Evolutionary conservation across 1,284 basidiomycete species (phyloP).

Genomic region (Puccinia hordei): DNA sequence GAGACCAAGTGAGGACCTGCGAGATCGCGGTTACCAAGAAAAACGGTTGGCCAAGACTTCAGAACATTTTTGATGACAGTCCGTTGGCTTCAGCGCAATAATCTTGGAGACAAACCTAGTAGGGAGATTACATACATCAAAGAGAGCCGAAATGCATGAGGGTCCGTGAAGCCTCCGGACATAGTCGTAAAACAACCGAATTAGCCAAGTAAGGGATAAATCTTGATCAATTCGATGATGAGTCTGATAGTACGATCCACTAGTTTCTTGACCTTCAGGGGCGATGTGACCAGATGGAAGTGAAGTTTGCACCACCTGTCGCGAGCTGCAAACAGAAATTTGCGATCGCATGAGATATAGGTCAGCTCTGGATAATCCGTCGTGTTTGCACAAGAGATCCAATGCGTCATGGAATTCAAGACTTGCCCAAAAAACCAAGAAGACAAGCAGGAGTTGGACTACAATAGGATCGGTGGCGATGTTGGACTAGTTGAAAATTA

Average conservation of each 20-base stretch:
- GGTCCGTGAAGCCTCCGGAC: neutral
- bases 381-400: neutral
- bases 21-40: constrained; percentile 28
- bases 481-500: neutral
- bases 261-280: neutral
- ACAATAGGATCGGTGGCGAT: neutral
- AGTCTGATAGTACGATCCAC: neutral
- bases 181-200: neutral
- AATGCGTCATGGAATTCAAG: neutral
- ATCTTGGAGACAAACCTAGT: constrained; percentile 3
- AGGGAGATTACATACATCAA: constrained; percentile 14
- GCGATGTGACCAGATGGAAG: neutral
- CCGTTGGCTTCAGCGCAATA: neutral
- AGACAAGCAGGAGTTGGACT: neutral
- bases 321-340: neutral
- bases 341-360: neutral
- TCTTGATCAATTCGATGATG: neutral
- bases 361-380: neutral
- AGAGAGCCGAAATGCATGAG: constrained; percentile 12
- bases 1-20: constrained; percentile 20
- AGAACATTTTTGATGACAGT: neutral
- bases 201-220: neutral
- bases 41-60: constrained; percentile 37
- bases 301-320: neutral
- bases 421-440: neutral